Conservation (phyloP, 2,329 filamentous ascomycete genomes). For the Cytospora schulzeri region DNA sequence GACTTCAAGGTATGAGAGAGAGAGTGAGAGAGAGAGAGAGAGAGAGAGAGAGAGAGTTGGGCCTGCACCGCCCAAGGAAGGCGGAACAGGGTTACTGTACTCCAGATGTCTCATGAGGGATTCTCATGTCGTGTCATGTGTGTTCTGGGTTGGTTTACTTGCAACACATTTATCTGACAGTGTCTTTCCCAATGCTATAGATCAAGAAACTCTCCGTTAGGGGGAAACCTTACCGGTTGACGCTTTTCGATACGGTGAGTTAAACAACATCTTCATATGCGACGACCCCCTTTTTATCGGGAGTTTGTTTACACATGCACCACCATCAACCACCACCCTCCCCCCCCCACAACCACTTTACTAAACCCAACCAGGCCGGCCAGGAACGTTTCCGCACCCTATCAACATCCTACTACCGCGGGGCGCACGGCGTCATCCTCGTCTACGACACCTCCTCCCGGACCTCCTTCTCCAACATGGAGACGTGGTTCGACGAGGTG, state of each 20-base stretch:
- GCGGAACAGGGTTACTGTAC: no score
- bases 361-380: slow-evolving; percentile 42
- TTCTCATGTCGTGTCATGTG: neutral
- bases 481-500: slow-evolving; percentile 57
- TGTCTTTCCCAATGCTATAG: slow-evolving; percentile 36
- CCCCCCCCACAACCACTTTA: slow-evolving; percentile 1
- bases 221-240: slow-evolving; percentile 54
- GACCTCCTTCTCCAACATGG: slow-evolving; percentile 54
- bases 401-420: slow-evolving; percentile 54
- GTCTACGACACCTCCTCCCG: slow-evolving; percentile 53
- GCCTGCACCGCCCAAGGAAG: no score
- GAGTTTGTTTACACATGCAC: neutral
- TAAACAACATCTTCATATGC: no score
- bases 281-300: no score
- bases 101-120: neutral
- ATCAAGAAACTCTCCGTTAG: slow-evolving; percentile 56
- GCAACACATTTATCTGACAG: slow-evolving; percentile 3
- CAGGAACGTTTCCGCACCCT: slow-evolving; percentile 54
- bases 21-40: no score
- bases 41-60: no score
- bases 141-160: neutral
- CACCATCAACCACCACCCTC: slow-evolving; percentile 17
- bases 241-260: slow-evolving; percentile 54
- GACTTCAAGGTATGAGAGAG: slow-evolving; percentile 54
- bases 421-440: slow-evolving; percentile 51